phyloP scores from a whole-genome alignment of 2,329 filamentous ascomycete genomes.

The Akanthomyces uredinophilus region DNA sequence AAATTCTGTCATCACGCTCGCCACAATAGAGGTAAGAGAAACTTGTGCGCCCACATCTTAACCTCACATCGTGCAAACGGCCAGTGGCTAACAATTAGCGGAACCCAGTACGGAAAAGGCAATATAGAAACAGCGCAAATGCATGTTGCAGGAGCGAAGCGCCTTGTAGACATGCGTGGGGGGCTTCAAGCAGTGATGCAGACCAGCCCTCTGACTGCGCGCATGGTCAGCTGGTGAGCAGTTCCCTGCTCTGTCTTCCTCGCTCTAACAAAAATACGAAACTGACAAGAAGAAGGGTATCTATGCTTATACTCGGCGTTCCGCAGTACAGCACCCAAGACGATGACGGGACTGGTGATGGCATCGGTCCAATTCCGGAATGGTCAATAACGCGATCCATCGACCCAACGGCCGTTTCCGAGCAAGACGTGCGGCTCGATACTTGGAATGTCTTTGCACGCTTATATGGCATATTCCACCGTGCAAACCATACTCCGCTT shows the following conservation, averaged over 20 bases:
- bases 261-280: background rate
- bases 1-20: constrained; percentile 52
- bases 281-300: constrained; percentile 41
- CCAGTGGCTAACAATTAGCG: background rate
- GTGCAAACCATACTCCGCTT: constrained; percentile 24
- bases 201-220: constrained; percentile 47
- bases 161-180: constrained; percentile 44
- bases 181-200: constrained; percentile 44
- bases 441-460: constrained; percentile 36
- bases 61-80: background rate
- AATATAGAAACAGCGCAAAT: constrained; percentile 39
- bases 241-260: background rate
- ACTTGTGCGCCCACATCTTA: no score
- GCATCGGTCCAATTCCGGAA: constrained; percentile 42
- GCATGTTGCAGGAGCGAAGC: constrained; percentile 46
- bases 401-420: constrained; percentile 16
- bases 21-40: constrained; percentile 48
- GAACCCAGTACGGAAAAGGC: constrained; percentile 46
- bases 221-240: constrained; percentile 49
- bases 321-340: constrained; percentile 51
- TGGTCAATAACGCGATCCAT: constrained; percentile 33
- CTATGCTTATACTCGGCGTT: constrained; percentile 46
- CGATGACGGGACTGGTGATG: constrained; percentile 42
- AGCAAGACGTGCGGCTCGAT: constrained; percentile 28
- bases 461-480: constrained; percentile 39